These are phyloP conservation scores for Ustilago cynodontis DNA, from an alignment of 1,284 basidiomycete species.

Conservation along the genomic window DNA sequence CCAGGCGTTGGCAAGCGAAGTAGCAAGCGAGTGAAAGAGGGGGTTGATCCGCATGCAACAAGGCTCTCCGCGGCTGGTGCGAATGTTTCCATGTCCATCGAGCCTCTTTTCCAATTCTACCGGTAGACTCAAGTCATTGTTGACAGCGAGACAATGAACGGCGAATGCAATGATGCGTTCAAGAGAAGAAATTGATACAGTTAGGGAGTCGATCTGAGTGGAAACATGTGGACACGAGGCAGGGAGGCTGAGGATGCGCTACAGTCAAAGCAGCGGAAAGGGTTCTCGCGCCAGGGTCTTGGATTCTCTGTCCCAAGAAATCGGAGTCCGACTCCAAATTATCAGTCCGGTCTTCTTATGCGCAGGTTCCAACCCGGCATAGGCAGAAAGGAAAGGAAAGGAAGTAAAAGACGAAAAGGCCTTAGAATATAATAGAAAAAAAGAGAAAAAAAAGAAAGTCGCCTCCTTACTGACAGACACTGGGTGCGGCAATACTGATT, in stretches of 20 bases:
- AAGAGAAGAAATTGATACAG: too few relatives aligned
- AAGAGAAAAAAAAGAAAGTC: not conserved
- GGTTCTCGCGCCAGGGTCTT: constrained; percentile 6
- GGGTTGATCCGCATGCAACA: constrained; percentile 9
- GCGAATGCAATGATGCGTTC: too few relatives aligned
- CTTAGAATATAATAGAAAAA: not conserved
- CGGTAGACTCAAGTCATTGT: not conserved
- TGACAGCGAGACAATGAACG: not conserved
- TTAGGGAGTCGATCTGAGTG: not conserved
- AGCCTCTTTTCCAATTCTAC: not conserved
- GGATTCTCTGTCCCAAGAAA: not conserved
- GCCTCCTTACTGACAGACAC: too few relatives aligned
- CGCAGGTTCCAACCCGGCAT: not conserved
- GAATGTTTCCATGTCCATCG: constrained; percentile 17
- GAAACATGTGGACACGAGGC: not conserved
- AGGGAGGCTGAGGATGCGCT: not conserved
- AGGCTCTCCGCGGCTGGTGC: not conserved
- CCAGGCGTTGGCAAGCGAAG: not conserved
- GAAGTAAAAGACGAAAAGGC: not conserved
- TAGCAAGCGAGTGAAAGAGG: not conserved
- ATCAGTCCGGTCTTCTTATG: too few relatives aligned
- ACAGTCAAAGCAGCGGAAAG: not conserved
- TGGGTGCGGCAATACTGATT: not conserved
- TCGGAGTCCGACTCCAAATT: not conserved
- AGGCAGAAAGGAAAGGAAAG: not conserved